Base-by-base conservation (phyloP, 2,329 filamentous ascomycete species). In the Tolypocladium inflatum region DNA sequence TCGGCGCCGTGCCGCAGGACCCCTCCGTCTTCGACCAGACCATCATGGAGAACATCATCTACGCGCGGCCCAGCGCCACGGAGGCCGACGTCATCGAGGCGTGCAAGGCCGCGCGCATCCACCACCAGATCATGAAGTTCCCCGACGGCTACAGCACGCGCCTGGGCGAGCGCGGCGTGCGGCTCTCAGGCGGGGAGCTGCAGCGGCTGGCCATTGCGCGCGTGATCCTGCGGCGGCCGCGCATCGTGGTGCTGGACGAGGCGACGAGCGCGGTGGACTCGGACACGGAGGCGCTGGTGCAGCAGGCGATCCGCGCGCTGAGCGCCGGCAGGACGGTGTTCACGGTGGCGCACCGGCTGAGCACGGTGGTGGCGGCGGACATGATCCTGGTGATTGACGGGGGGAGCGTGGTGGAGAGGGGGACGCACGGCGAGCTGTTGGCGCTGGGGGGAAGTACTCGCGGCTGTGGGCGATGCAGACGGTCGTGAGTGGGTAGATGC, bases 1-100 rank as follows among this genome's bases (percentile, higher is more conserved):
- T 89, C 37, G 85, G 84, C 21, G 76, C 87, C 19, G 86, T 88
- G 0, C 85, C 85, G 3, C 83, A 89, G 68, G 82, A 85, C 59
- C 80, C 85, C 0, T 74, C 79, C 0, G 72, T 89, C 8, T 88
- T 89, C 73, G 86, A 88, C 65, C 77, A 80, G 37, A 81, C 82
- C 2, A 80, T 89, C 52, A 77, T 85, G 65, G 80, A 87, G 26
- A 89, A 89, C 64, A 73, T 89, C 23, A 78, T 78, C 2, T 89
- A 89, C 67, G 83, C 83, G 4, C 78, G 79, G 17, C 78, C 83
- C 2, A 75, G 79, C n/a, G 84, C 85, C 1, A 83, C 80, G 0
- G 80, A 87, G 52, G 78, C 78, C 9, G 81, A 88, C 35, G 77
- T 87, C 45, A 74, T 80, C 56, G 79, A 78, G 2, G 86, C 85